A percentile compares a stretch with the other conserved stretches of the same genome.
Evolutionary conservation across 768 basidiomycete genomes (phyloP).

Genomic region (Amanita phalloides): DNA sequence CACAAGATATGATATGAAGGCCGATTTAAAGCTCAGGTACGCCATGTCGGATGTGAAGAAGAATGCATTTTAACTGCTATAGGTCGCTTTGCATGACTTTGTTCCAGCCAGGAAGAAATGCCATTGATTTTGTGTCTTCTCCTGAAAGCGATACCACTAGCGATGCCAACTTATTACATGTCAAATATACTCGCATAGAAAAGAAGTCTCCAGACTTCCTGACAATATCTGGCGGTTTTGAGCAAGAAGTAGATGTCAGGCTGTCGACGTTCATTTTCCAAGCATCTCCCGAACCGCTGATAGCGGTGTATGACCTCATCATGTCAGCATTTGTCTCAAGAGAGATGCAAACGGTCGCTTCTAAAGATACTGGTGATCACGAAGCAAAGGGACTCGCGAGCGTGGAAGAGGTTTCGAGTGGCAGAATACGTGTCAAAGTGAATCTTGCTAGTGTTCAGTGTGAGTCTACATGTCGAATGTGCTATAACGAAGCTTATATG

Average conservation of each 20-base stretch:
- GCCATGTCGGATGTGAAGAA: conserved; percentile 6
- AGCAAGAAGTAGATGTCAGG: conserved; percentile 79
- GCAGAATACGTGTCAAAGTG: conserved; percentile 72
- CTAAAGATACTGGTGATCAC: not conserved
- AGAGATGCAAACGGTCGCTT: not conserved
- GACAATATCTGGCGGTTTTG: conserved; percentile 69
- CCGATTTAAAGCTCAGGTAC: conserved; percentile 72
- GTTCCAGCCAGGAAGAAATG: conserved; percentile 39
- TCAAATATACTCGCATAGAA: conserved; percentile 75
- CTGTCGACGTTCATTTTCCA: conserved; percentile 88
- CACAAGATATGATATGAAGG: conserved; percentile 78
- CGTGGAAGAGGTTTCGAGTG: conserved; percentile 11
- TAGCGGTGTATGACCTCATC: conserved; percentile 91
- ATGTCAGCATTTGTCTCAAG: conserved; percentile 89
- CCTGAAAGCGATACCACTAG: conserved; percentile 26
- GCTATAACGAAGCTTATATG: not conserved
- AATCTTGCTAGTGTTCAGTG: conserved; percentile 81
- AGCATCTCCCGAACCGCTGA: conserved; percentile 81
- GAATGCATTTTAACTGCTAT: conserved; percentile 8
- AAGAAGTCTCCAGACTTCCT: conserved; percentile 79
- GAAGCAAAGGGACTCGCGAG: not conserved
- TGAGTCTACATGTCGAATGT: conserved; percentile 18
- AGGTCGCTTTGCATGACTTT: conserved; percentile 75
- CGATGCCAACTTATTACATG: conserved; percentile 60
- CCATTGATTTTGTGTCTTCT: conserved; percentile 61